Conservation (phyloP, 2,329 filamentous ascomycete genomes). For the Macrophomina pseudophaseolina region DNA sequence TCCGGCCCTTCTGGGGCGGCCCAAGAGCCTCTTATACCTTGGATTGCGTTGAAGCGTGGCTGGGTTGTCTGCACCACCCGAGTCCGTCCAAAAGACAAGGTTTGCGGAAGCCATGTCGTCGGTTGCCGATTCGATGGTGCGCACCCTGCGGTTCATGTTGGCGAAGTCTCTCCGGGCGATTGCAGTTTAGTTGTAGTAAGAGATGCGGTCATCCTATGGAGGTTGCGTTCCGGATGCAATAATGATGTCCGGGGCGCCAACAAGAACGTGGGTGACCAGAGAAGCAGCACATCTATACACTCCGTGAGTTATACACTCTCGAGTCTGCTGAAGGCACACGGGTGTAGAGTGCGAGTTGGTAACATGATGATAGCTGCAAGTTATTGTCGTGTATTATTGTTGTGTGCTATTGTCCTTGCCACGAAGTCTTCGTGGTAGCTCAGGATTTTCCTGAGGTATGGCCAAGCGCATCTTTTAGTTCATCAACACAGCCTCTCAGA, state of each 20-base stretch:
- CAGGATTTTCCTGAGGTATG: too few relatives aligned
- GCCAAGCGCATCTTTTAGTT: too few relatives aligned
- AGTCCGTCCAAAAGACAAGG: slow-evolving; percentile 42
- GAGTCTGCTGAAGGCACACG: too few relatives aligned
- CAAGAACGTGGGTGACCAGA: slow-evolving; percentile 39
- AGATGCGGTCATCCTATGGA: slow-evolving; percentile 38
- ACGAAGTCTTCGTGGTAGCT: too few relatives aligned
- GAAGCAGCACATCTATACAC: slow-evolving; percentile 41
- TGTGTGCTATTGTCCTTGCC: too few relatives aligned
- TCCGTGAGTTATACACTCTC: slow-evolving; percentile 26
- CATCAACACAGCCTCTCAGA: too few relatives aligned
- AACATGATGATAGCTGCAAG: too few relatives aligned
- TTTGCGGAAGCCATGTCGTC: slow-evolving; percentile 40
- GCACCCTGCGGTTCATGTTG: slow-evolving; percentile 42
- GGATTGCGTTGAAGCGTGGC: slow-evolving; percentile 27
- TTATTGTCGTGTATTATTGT: too few relatives aligned
- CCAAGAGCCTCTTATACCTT: too few relatives aligned
- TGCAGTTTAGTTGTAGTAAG: slow-evolving; percentile 44
- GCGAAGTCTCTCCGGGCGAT: slow-evolving; percentile 47
- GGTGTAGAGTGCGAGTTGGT: too few relatives aligned
- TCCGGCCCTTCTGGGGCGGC: too few relatives aligned
- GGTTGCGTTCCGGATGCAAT: slow-evolving; percentile 25
- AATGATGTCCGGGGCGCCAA: slow-evolving; percentile 31
- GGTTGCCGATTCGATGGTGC: slow-evolving; percentile 36
- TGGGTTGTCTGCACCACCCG: slow-evolving; percentile 35